These are phyloP conservation scores for Takashimella koratensis DNA, from an alignment of 1,284 basidiomycete species.

Conservation along the genomic window DNA sequence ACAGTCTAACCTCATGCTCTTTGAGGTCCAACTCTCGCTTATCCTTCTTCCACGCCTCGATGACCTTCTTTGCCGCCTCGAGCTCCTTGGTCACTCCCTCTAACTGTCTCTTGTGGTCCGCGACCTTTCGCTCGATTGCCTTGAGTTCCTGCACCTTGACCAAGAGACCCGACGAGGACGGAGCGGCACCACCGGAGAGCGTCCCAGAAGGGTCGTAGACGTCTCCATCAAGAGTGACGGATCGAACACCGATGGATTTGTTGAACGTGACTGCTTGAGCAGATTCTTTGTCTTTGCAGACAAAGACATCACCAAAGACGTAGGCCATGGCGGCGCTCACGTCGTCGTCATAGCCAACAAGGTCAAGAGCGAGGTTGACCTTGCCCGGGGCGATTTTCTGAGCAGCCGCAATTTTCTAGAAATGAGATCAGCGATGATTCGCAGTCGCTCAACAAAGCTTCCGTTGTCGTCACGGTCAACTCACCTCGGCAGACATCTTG, in stretches of 20 bases:
- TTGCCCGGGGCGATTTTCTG: slow-evolving; percentile 74
- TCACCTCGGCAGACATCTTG: slow-evolving; percentile 61
- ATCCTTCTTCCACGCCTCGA: slow-evolving; percentile 67
- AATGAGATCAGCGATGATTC: neutral
- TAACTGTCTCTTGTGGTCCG: slow-evolving; percentile 56
- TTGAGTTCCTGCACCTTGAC: slow-evolving; percentile 82
- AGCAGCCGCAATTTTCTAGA: slow-evolving; percentile 72
- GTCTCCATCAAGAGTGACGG: slow-evolving; percentile 91
- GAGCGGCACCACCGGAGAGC: slow-evolving; percentile 85
- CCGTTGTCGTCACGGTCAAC: slow-evolving; percentile 14
- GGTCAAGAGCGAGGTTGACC: slow-evolving; percentile 77
- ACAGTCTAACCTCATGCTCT: slow-evolving; percentile 75
- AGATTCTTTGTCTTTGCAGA: slow-evolving; percentile 84
- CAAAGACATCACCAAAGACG: slow-evolving; percentile 89
- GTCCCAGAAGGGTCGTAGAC: slow-evolving; percentile 96
- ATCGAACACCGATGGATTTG: slow-evolving; percentile 67
- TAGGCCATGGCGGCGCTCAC: slow-evolving; percentile 87
- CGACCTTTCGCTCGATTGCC: slow-evolving; percentile 59
- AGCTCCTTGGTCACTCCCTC: slow-evolving; percentile 61
- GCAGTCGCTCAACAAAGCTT: neutral
- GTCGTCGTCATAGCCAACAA: slow-evolving; percentile 81
- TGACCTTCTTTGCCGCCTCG: slow-evolving; percentile 55
- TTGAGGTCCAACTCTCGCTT: slow-evolving; percentile 79
- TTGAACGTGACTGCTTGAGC: slow-evolving; percentile 88
- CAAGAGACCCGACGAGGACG: slow-evolving; percentile 69